Evolutionary conservation across 345 rosid genomes (phyloP), one percentile per base, ranked within the genome.

Genomic region (Rhizophora apiculata): DNA sequence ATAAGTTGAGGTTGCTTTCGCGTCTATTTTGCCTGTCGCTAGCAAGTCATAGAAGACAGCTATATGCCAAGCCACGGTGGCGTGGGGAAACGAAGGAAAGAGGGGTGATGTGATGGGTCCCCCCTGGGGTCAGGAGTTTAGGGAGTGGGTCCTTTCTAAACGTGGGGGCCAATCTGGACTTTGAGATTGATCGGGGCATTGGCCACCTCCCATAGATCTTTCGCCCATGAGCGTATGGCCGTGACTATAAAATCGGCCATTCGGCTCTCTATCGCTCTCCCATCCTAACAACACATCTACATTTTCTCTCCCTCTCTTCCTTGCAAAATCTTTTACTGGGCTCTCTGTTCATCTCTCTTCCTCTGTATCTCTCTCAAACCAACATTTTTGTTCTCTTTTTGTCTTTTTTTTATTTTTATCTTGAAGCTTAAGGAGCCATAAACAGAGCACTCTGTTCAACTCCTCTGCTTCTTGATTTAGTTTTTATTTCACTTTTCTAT

Each of bases 221-320:
- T 53, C 62, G 62, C 54, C 74, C 30, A 27, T 54, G 56, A 37
- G 70, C 37, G 64, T 21, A 43, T 48, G 20, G 57, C 30, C 6
- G 18, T 68, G 57, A 9, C 75, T 72, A 72, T 72, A 72, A 60
- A 69, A 26, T 8, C 39, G 9, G 22, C 36, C 71, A 51, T 20
- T 67, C 46, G 11, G 54, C 67, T 27, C 67, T 27, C 43, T 18
- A 8, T 15, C 67, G 21, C 56, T 26, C 55, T 52, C 53, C 8
- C 72, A 60, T 4, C 60, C 26, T 31, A 56, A 24, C 26, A 16
- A 55, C 10, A 22, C 37, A 21, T 5, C 13, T 43, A 55, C 69
- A 56, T 6, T 7, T 2, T 15, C 37, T 26, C 26, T n/a, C 54
- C 10, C 69, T 27, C 63, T n/a, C 56, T 37, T 43, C 61, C 10